phyloP scores from a whole-genome alignment of 176 grass and related monocot genomes.

The Aegilops longissima region DNA sequence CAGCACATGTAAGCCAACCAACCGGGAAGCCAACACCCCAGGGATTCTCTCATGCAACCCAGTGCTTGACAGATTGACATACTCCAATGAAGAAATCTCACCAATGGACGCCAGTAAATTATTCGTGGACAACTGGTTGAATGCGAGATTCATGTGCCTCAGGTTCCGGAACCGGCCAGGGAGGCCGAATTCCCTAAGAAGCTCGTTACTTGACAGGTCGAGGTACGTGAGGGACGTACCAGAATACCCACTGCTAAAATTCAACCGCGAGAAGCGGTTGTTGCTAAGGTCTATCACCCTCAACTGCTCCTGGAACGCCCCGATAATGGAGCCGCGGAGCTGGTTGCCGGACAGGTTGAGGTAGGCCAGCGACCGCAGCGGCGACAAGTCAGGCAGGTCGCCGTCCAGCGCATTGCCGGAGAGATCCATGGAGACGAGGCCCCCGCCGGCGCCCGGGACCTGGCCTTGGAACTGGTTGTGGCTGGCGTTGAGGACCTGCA shows the following conservation, averaged over 20 bases:
- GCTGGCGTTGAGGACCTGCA: constrained; percentile 56
- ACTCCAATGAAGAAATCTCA: constrained; percentile 60
- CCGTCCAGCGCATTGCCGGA: constrained; percentile 69
- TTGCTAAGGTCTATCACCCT: constrained; percentile 80
- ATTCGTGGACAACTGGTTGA: constrained; percentile 56
- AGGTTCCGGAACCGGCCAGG: constrained; percentile 34
- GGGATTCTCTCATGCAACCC: constrained; percentile 62
- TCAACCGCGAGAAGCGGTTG: constrained; percentile 65
- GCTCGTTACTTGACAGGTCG: constrained; percentile 77
- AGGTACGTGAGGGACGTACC: constrained; percentile 70
- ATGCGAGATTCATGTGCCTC: constrained; percentile 86
- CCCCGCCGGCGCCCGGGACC: constrained; percentile 31
- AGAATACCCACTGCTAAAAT: constrained; percentile 50
- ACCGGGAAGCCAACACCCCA: constrained; percentile 35
- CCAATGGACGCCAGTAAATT: constrained; percentile 41
- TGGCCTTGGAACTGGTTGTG: constrained; percentile 58
- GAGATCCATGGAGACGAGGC: constrained; percentile 59
- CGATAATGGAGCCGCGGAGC: constrained; percentile 31
- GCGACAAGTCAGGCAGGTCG: constrained; percentile 58
- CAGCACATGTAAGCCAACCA: constrained; percentile 65
- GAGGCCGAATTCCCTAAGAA: constrained; percentile 50
- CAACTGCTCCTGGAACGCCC: constrained; percentile 54
- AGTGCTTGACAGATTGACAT: constrained; percentile 87
- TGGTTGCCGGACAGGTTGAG: constrained; percentile 85
- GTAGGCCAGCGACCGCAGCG: constrained; percentile 50